Percentiles rank a stretch among this genome's conserved stretches.
phyloP scores from a whole-genome alignment of 2,329 filamentous ascomycete species.

The Aspergillus intermedius region DNA sequence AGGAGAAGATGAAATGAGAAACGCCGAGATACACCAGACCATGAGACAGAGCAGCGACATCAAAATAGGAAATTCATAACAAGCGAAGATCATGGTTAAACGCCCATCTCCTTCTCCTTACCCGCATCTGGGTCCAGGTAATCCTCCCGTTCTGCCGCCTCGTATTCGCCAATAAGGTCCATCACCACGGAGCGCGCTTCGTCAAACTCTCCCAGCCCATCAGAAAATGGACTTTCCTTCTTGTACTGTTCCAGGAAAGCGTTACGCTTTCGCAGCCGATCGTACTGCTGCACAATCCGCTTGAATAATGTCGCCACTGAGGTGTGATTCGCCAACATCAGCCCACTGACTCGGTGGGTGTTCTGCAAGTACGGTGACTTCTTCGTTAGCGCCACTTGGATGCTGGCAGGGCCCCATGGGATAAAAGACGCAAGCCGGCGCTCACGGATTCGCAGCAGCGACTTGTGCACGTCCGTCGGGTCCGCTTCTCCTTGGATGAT shows the following conservation, averaged over 20 bases:
- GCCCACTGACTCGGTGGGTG: conserved; percentile 85
- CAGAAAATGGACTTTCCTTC: conserved; percentile 86
- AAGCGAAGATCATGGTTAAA: conserved; percentile 10
- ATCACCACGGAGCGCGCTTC: conserved; percentile 86
- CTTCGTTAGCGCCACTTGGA: conserved; percentile 94
- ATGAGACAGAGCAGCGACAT: conserved; percentile 4
- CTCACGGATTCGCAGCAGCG: conserved; percentile 88
- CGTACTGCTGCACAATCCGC: conserved; percentile 85
- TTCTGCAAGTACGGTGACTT: conserved; percentile 93
- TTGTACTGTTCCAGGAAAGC: conserved; percentile 96
- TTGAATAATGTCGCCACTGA: conserved; percentile 96
- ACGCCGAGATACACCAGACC: conserved; percentile 5
- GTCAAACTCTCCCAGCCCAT: conserved; percentile 90
- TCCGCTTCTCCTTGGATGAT: conserved; percentile 99
- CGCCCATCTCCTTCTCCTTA: conserved; percentile 31
- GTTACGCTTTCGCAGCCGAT: conserved; percentile 89
- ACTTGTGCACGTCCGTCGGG: conserved; percentile 97
- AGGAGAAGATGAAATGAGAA: conserved; percentile 1
- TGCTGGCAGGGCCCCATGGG: conserved; percentile 95
- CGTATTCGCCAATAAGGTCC: conserved; percentile 89
- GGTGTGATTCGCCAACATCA: conserved; percentile 98
- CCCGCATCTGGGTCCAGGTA: conserved; percentile 72
- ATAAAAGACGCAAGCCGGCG: conserved; percentile 92
- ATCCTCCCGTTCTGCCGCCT: conserved; percentile 83
- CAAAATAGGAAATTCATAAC: conserved; percentile 9